Percentiles rank a stretch among this genome's conserved stretches.
phyloP scores from a whole-genome alignment of 352 stramenopile species.

The Pythium periplocum region DNA sequence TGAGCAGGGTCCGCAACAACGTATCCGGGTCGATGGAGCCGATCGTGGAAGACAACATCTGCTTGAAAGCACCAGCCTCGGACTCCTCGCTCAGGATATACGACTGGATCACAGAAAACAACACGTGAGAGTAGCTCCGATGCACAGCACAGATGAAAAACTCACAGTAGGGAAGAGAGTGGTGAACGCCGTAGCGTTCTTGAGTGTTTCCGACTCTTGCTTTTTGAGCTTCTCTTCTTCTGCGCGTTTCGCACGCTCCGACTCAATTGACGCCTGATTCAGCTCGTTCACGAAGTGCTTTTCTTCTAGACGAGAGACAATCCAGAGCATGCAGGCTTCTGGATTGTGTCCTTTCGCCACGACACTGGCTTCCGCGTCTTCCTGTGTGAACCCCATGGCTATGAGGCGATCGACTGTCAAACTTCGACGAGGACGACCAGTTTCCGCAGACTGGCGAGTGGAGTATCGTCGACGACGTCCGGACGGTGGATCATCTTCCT shows the following conservation, averaged over 20 bases:
- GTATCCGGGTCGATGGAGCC: constrained; percentile 32
- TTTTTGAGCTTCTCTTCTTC: constrained; percentile 58
- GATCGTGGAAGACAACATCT: constrained; percentile 43
- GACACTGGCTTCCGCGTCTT: constrained; percentile 64
- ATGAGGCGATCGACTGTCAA: constrained; percentile 53
- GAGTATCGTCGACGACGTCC: constrained; percentile 9
- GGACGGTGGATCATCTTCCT: constrained; percentile 8
- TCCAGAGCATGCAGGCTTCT: constrained; percentile 80
- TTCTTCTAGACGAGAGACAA: constrained; percentile 71
- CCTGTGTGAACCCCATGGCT: constrained; percentile 53
- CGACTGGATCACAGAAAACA: constrained; percentile 27
- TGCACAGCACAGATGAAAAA: neutral
- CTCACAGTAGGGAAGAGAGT: constrained; percentile 49
- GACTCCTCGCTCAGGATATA: constrained; percentile 45
- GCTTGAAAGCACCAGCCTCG: constrained; percentile 29
- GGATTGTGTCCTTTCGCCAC: constrained; percentile 44
- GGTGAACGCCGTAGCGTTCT: constrained; percentile 49
- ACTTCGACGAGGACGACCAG: constrained; percentile 33
- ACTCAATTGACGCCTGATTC: constrained; percentile 73
- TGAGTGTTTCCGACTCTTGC: constrained; percentile 45
- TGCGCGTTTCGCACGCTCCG: constrained; percentile 55
- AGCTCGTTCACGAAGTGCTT: constrained; percentile 61
- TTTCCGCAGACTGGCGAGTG: constrained; percentile 11
- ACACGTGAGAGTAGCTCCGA: neutral
- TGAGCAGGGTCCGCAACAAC: constrained; percentile 46